These are phyloP conservation scores for Acorus gramineus DNA, from an alignment of 106 monocot genomes.

Conservation along the genomic window DNA sequence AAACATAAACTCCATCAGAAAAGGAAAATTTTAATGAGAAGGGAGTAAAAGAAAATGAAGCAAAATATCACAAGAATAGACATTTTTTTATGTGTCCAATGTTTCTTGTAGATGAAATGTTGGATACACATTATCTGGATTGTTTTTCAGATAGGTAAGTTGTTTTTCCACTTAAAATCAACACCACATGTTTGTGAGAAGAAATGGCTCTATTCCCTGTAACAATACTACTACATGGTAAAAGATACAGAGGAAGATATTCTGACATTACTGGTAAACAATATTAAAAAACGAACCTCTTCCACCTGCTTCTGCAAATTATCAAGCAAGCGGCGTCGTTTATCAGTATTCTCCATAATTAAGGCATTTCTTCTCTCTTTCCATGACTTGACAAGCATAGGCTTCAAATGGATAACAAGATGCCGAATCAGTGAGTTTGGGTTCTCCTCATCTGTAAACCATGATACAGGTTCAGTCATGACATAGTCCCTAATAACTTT, in stretches of 20 bases:
- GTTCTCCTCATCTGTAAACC: slow-evolving; percentile 55
- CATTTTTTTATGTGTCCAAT: not conserved
- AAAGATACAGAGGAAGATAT: not conserved
- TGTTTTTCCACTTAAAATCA: too few relatives aligned
- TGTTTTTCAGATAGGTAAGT: too few relatives aligned
- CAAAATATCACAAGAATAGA: not conserved
- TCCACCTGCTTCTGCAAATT: slow-evolving; percentile 80
- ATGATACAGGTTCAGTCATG: not conserved
- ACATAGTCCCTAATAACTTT: not conserved
- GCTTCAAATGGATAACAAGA: slow-evolving; percentile 65
- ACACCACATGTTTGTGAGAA: too few relatives aligned
- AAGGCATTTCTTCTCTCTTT: slow-evolving; percentile 56
- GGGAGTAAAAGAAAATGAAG: slow-evolving; percentile 5
- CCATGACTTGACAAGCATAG: slow-evolving; percentile 64
- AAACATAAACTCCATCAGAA: not conserved
- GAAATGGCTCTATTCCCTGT: too few relatives aligned
- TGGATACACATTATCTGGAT: too few relatives aligned
- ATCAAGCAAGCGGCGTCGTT: slow-evolving; percentile 66
- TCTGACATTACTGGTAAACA: not conserved
- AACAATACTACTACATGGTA: too few relatives aligned
- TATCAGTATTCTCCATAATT: slow-evolving; percentile 64
- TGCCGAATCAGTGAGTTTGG: slow-evolving; percentile 32
- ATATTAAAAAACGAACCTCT: slow-evolving; percentile 47
- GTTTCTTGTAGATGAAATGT: too few relatives aligned
- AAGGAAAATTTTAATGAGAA: not conserved